Conservation (phyloP, 352 stramenopile genomes). For the Poterioochromonas sp. region DNA sequence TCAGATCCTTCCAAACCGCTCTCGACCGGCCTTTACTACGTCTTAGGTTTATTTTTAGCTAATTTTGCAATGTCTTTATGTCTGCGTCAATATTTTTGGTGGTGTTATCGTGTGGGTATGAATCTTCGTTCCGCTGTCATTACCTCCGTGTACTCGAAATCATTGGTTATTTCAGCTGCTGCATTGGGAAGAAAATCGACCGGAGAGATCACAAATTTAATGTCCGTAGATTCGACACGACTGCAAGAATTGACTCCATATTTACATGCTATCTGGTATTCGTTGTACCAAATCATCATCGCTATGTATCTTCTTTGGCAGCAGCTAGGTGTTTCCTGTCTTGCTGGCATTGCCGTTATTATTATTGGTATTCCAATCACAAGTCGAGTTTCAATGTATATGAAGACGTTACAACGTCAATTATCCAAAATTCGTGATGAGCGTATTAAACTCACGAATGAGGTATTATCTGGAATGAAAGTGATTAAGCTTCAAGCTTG, state of each 20-base stretch:
- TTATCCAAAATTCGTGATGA: slow-evolving; percentile 70
- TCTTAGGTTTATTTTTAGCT: slow-evolving; percentile 42
- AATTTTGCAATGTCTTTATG: slow-evolving; percentile 39
- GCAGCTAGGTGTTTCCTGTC: slow-evolving; percentile 46
- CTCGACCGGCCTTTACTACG: slow-evolving; percentile 40
- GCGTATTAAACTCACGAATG: slow-evolving; percentile 80
- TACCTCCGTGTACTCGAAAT: slow-evolving; percentile 51
- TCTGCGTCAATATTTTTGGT: slow-evolving; percentile 46
- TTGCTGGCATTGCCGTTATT: slow-evolving; percentile 75
- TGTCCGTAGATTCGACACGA: slow-evolving; percentile 88
- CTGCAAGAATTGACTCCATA: slow-evolving; percentile 89
- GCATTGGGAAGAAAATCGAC: slow-evolving; percentile 44
- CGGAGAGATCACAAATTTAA: slow-evolving; percentile 92
- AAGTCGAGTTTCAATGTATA: slow-evolving; percentile 65
- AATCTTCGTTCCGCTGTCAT: slow-evolving; percentile 55
- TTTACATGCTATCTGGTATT: slow-evolving; percentile 82
- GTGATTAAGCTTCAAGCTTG: slow-evolving; percentile 85
- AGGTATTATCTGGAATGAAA: slow-evolving; percentile 84
- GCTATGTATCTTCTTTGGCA: slow-evolving; percentile 59
- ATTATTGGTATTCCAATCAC: slow-evolving; percentile 82
- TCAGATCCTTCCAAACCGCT: slow-evolving; percentile 45
- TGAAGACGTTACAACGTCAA: slow-evolving; percentile 67
- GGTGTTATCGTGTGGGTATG: slow-evolving; percentile 54
- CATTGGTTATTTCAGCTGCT: slow-evolving; percentile 37
- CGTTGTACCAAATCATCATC: slow-evolving; percentile 65